Evolutionary conservation across 306 rosid genomes (phyloP), one percentile per base, ranked within the genome.

Genomic region (Rubus parviflorus): DNA sequence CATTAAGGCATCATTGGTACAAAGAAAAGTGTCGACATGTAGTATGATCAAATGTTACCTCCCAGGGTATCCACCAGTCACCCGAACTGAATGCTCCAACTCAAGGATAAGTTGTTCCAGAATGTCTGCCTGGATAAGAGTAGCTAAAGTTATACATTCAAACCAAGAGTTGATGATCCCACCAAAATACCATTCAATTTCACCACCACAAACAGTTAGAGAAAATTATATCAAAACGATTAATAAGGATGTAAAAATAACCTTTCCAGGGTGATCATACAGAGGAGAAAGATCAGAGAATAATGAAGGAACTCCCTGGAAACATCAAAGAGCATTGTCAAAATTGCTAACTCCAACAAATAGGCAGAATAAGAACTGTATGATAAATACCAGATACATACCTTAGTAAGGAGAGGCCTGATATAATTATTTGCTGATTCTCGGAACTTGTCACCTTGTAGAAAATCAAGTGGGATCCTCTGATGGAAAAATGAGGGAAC

Each of bases 381-480:
- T 12, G 45, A 56, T 68, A 81, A 47, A 52, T 79, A 82, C 43
- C 68, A 4, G 48, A 47, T 30, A 52, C 30, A 68, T 72, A 92
- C 99, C 99, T 95, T 95, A 40, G 96, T 89, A 72, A 95, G 86
- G 81, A 90, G 97, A 83, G 99, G 99, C 87, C 92, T 86, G 69
- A 92, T 83, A 82, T 95, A 95, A 84, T 81, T 88, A 67, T 89
- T 91, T 8, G 96, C 97, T n/a, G 97, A 97, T 83, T 87, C 97
- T 85, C 82, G 86, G 83, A 90, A 95, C 70, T 86, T 87, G 70
- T 88, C 93, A 75, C 88, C 97, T 84, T 92, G 92, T 20, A 90
- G 88, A 86, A 95, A 95, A 85, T 95, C 99, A 79, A 95, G 97
- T 23, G 99, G 97, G 84, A 95, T 90, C 86, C 99, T 90, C 99